Evolutionary conservation across 2,329 filamentous ascomycete genomes (phyloP).

Genomic region (Claviceps sp.): DNA sequence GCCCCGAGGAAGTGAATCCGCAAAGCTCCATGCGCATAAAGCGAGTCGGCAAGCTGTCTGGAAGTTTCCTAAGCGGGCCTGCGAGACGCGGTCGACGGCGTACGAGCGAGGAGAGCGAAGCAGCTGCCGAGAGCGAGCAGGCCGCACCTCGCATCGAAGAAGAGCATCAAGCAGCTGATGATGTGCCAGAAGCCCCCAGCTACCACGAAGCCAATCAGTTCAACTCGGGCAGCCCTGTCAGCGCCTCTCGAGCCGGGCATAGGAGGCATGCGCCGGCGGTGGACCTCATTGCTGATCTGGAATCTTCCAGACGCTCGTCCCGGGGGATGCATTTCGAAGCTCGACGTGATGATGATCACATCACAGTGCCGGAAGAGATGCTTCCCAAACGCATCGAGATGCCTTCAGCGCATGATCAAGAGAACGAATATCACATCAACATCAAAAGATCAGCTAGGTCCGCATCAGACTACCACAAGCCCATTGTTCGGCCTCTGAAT

Average conservation of each 20-base stretch:
- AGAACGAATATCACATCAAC: slow-evolving; percentile 65
- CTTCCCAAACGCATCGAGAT: slow-evolving; percentile 33
- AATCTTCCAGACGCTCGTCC: slow-evolving; percentile 19
- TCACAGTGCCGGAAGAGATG: slow-evolving; percentile 8
- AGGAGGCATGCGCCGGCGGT: slow-evolving; percentile 26
- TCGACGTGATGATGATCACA: slow-evolving; percentile 12
- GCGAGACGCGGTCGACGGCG: slow-evolving; percentile 60
- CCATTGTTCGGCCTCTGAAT: slow-evolving; percentile 36
- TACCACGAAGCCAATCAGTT: slow-evolving; percentile 30
- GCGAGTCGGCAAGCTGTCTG: slow-evolving; percentile 59
- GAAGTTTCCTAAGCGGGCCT: slow-evolving; percentile 67
- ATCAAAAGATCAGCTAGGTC: slow-evolving; percentile 48
- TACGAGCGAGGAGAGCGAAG: slow-evolving; percentile 50
- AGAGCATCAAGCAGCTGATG: slow-evolving; percentile 26
- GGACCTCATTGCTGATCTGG: slow-evolving; percentile 18
- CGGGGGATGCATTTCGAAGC: slow-evolving; percentile 10
- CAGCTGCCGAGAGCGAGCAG: slow-evolving; percentile 27
- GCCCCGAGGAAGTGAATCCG: slow-evolving; percentile 50
- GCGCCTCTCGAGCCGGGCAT: slow-evolving; percentile 29
- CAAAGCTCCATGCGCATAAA: slow-evolving; percentile 70
- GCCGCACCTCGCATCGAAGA: slow-evolving; percentile 27
- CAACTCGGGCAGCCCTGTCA: slow-evolving; percentile 46
- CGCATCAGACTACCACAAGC: slow-evolving; percentile 42
- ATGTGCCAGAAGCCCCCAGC: slow-evolving; percentile 28
- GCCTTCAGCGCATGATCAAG: slow-evolving; percentile 60